Base-by-base conservation (phyloP, 2,329 filamentous ascomycete genomes). In the Mycocentrospora acerina region DNA sequence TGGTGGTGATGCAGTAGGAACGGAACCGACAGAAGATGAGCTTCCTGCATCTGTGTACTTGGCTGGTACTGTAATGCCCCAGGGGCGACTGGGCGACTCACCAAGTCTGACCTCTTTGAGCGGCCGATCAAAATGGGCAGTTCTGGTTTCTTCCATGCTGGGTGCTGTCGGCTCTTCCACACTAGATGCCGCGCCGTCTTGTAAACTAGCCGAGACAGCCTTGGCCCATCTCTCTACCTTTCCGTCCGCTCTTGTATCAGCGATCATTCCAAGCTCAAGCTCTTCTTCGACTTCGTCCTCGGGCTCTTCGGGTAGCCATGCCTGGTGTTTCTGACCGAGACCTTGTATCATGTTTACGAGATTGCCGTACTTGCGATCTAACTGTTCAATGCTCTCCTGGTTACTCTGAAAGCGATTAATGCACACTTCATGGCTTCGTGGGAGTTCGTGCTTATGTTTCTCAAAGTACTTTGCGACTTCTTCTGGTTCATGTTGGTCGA, bases 271-370 rank as follows among this genome's bases (percentile, higher is more conserved):
- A 39, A 76, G 74, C 32, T 75, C 60, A 9, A 57, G 72, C 6
- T 75, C 71, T 48, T 79, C 77, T 32, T 77, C 62, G 15, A 64
- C 74, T 4, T 74, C 71, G 11, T 71, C 68, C 11, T 67, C 68
- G 7, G 70, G 68, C 37, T 74, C 71, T 26, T 78, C 74, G 1
- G 87, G 87, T 18, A 96, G 73, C 81, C 93, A 89, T 5, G 88
- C 84, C 62, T 93, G 86, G 62, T 97, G 91, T 55, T 94, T 88
- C 49, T 85, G 80, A 32, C 90, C 88, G 26, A 97, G 74, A 7
- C 89, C 89, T 64, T 93, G 85, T 45, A 97, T 94, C 91, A 97
- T 96, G 69, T 82, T 94, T 53, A 88, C 89, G 29, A 96, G 74
- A 63, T 85, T 91, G 50, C 89, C 90, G 64, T 96, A 97, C 67